A percentile compares a stretch with the other conserved stretches of the same genome.
Conservation (phyloP, 1,284 basidiomycete genomes). For the Cryptococcus sp. region DNA sequence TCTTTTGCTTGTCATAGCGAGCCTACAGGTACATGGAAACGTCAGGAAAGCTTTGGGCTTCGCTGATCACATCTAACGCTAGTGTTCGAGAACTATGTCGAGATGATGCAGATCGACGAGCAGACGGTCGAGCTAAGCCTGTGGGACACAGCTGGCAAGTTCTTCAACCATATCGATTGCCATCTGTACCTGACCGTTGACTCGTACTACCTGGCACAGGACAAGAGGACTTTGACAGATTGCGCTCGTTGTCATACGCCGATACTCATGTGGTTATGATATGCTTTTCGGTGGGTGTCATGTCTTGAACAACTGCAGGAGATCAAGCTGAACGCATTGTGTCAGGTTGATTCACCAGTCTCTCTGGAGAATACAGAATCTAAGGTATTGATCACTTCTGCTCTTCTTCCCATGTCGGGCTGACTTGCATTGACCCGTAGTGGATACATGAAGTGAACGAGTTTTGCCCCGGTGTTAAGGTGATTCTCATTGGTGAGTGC, state of each 20-base stretch:
- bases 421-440: slow-evolving; percentile 20
- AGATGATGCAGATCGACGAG: slow-evolving; percentile 78
- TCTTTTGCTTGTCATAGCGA: slow-evolving; percentile 59
- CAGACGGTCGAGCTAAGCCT: slow-evolving; percentile 83
- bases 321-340: neutral
- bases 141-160: slow-evolving; percentile 92
- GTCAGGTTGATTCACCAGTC: slow-evolving; percentile 81
- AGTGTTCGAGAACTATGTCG: slow-evolving; percentile 89
- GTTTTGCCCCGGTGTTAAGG: slow-evolving; percentile 90
- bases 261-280: slow-evolving; percentile 94
- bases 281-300: slow-evolving; percentile 76
- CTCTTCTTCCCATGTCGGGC: neutral
- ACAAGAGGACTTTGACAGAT: slow-evolving; percentile 92
- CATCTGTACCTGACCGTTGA: neutral
- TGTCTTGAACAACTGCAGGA: neutral
- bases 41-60: neutral
- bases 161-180: neutral
- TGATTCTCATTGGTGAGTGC: slow-evolving; percentile 80
- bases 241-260: slow-evolving; percentile 87
- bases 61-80: slow-evolving; percentile 27
- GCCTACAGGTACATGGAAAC: slow-evolving; percentile 62
- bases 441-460: slow-evolving; percentile 59
- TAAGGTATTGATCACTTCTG: slow-evolving; percentile 62
- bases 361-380: slow-evolving; percentile 89
- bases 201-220: slow-evolving; percentile 59